Percentiles rank a stretch among this genome's conserved stretches.
These are phyloP conservation scores for Colletotrichum horii DNA, from an alignment of 2,329 filamentous ascomycete species.

Conservation along the genomic window DNA sequence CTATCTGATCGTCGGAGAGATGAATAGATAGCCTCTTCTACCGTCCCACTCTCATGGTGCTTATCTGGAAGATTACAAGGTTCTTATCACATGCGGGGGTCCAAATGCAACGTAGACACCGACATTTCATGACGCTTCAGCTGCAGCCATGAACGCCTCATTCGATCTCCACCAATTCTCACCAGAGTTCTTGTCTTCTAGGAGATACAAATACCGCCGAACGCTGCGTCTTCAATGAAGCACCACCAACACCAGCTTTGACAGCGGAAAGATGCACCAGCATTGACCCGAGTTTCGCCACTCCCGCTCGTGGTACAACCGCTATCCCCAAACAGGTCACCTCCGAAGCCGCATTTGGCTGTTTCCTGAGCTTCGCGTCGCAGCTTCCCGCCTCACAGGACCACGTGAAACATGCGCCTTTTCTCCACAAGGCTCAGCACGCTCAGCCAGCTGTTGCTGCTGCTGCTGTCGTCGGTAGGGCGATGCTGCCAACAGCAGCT, in stretches of 20 bases:
- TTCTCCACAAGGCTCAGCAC: neutral
- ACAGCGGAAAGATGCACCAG: neutral
- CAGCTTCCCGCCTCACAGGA: neutral
- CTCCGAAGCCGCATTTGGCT: neutral
- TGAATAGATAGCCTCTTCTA: neutral
- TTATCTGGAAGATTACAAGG: neutral
- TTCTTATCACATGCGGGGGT: neutral
- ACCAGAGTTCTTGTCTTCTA: neutral
- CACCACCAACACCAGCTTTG: neutral
- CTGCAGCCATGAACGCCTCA: neutral
- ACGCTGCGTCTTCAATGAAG: neutral
- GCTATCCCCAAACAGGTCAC: neutral
- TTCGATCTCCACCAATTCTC: neutral
- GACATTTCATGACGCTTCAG: neutral
- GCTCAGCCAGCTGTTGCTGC: slow-evolving; percentile 1
- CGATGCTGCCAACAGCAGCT: neutral
- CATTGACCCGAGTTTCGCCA: slow-evolving; percentile 5
- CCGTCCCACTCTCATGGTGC: no score
- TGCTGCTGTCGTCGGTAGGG: neutral
- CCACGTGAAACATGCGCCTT: slow-evolving; percentile 7
- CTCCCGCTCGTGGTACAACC: neutral
- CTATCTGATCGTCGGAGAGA: neutral
- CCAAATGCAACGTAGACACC: neutral
- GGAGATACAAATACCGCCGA: neutral
- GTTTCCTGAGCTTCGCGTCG: neutral